Conservation (phyloP, 2,329 filamentous ascomycete genomes). For the Fusarium pseudoanthophilum region DNA sequence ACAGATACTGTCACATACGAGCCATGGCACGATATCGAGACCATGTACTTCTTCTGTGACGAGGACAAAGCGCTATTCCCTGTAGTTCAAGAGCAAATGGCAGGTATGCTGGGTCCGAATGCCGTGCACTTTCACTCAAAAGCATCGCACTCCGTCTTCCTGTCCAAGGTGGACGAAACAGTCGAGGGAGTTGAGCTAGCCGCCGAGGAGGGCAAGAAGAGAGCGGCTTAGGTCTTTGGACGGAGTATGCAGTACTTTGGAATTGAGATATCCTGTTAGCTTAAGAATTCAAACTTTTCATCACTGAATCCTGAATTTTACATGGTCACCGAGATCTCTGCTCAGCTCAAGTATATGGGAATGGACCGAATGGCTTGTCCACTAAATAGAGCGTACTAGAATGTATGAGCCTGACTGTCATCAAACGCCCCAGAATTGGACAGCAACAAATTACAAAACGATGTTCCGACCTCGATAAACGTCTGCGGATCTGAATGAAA, state of each 20-base stretch:
- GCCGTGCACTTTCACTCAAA: slow-evolving; percentile 6
- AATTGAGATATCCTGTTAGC: neutral
- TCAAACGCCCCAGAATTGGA: fast-evolving
- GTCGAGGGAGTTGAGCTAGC: slow-evolving; percentile 33
- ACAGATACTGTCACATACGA: slow-evolving; percentile 40
- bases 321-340: fast-evolving
- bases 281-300: neutral
- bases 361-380: fast-evolving
- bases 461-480: too few relatives aligned
- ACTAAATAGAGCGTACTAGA: fast-evolving
- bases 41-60: slow-evolving; percentile 41
- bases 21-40: slow-evolving; percentile 45
- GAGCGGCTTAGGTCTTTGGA: neutral
- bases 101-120: slow-evolving; percentile 11
- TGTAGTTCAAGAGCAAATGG: slow-evolving; percentile 37
- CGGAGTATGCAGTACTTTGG: fast-evolving
- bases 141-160: slow-evolving; percentile 30
- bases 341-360: too few relatives aligned
- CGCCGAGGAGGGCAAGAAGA: slow-evolving; percentile 3
- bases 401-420: neutral
- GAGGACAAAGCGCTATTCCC: slow-evolving; percentile 41
- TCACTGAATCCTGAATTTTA: neutral
- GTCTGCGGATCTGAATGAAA: neutral
- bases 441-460: neutral
- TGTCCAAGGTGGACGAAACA: slow-evolving; percentile 24